These are phyloP conservation scores for Plasmodium yoelii DNA, from an alignment of 169 alveolate species.

Conservation along the genomic window DNA sequence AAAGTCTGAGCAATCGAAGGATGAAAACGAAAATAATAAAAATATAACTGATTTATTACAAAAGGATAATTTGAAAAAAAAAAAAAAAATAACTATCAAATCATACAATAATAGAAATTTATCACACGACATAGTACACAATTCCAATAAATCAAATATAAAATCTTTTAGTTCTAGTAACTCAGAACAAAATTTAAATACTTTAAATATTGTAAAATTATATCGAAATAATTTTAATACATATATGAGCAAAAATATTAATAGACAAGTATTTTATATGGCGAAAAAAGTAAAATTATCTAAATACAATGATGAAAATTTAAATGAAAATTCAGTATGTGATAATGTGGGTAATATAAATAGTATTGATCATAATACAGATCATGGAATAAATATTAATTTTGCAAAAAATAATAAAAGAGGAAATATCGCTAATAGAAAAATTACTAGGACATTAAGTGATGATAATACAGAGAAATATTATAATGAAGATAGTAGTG, in stretches of 20 bases:
- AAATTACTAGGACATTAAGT: too few relatives aligned
- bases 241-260: slow-evolving; percentile 52
- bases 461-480: neutral
- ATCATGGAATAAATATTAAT: neutral
- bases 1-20: neutral
- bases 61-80: neutral
- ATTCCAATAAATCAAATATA: slow-evolving; percentile 8
- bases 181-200: slow-evolving; percentile 42
- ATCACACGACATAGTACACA: slow-evolving; percentile 1
- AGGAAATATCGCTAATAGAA: neutral
- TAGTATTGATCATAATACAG: slow-evolving; percentile 2
- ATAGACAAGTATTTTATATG: slow-evolving; percentile 44
- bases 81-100: neutral
- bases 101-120: neutral
- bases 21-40: neutral
- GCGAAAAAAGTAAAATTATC: slow-evolving; percentile 19
- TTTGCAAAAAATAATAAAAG: neutral
- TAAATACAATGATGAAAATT: slow-evolving; percentile 18
- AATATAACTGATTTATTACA: neutral
- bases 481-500: neutral
- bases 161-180: slow-evolving; percentile 57
- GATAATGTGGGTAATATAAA: neutral
- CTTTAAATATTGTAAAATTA: slow-evolving; percentile 24
- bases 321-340: slow-evolving; percentile 8
- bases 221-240: slow-evolving; percentile 32